A percentile compares a stretch with the other conserved stretches of the same genome.
Evolutionary conservation across 805 yeast genomes (phyloP).

Genomic region (Metschnikowia reukaufii): DNA sequence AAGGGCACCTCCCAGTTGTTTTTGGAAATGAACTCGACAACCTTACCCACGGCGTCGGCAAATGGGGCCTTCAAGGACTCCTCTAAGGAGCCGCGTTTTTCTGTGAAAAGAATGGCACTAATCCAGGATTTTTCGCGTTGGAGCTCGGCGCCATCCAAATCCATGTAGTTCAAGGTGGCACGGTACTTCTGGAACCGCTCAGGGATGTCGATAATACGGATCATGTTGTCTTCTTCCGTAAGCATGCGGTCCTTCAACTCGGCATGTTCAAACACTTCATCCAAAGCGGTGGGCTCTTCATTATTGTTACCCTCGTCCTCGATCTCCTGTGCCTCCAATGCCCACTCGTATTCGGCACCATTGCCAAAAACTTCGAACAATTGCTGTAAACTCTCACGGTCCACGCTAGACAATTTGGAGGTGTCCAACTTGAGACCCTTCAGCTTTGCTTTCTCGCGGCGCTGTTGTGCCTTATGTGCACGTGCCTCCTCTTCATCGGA

Average conservation of each 20-base stretch:
- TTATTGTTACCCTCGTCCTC: slow-evolving; percentile 56
- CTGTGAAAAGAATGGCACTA: slow-evolving; percentile 57
- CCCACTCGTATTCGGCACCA: slow-evolving; percentile 98
- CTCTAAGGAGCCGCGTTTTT: slow-evolving; percentile 48
- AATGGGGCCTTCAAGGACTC: slow-evolving; percentile 51
- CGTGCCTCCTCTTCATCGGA: slow-evolving; percentile 71
- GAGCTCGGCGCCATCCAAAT: slow-evolving; percentile 68
- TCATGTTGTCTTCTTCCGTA: slow-evolving; percentile 87
- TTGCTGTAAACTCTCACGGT: slow-evolving; percentile 89
- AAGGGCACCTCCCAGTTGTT: slow-evolving; percentile 91
- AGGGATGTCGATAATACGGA: slow-evolving; percentile 82
- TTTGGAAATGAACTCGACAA: slow-evolving; percentile 66
- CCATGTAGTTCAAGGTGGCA: slow-evolving; percentile 61
- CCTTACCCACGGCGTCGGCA: slow-evolving; percentile 67
- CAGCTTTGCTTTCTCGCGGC: slow-evolving; percentile 33
- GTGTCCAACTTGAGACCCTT: slow-evolving; percentile 52
- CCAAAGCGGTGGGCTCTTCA: slow-evolving; percentile 61
- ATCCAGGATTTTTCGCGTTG: slow-evolving; percentile 79
- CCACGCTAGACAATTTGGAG: slow-evolving; percentile 61
- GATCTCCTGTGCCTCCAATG: slow-evolving; percentile 81
- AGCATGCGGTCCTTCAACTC: slow-evolving; percentile 88
- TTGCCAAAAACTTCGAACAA: slow-evolving; percentile 94
- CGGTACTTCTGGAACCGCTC: slow-evolving; percentile 87
- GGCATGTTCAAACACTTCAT: slow-evolving; percentile 91
- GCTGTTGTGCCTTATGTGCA: slow-evolving; percentile 30